Conservation (phyloP, 768 basidiomycete genomes). For the Xanthoconium purpureum region DNA sequence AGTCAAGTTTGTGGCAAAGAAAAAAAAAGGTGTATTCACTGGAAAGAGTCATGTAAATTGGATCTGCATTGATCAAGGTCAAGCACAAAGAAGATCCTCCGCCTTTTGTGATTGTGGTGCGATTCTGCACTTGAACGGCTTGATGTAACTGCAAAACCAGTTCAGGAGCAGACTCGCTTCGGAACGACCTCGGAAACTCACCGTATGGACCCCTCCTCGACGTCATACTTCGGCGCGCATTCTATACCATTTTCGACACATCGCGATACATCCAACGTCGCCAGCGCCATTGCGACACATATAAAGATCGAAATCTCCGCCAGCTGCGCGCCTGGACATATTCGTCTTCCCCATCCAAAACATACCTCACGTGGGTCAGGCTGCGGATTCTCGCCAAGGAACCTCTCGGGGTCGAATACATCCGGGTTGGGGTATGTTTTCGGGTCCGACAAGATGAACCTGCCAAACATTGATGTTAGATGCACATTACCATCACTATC, state of each 20-base stretch:
- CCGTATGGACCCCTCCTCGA: constrained; percentile 2
- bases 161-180: no score
- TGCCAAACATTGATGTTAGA: background rate
- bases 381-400: constrained; percentile 6
- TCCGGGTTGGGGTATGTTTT: constrained; percentile 10
- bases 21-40: background rate
- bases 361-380: constrained; percentile 8
- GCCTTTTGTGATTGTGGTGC: constrained; percentile 2
- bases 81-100: constrained; percentile 1
- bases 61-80: background rate
- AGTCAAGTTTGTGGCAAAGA: no score
- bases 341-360: constrained; percentile 18
- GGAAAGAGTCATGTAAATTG: background rate
- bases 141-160: background rate
- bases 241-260: background rate
- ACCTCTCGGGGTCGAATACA: constrained; percentile 13
- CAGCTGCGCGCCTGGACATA: constrained; percentile 9
- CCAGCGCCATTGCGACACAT: constrained; percentile 4
- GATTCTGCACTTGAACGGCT: constrained; percentile 14
- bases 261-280: constrained; percentile 10
- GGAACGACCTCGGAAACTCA: background rate
- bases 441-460: constrained; percentile 11
- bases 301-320: constrained; percentile 10
- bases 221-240: background rate
- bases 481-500: background rate